Evolutionary conservation across 352 stramenopile genomes (phyloP).

Genomic region (Phytophthora hibernalis): DNA sequence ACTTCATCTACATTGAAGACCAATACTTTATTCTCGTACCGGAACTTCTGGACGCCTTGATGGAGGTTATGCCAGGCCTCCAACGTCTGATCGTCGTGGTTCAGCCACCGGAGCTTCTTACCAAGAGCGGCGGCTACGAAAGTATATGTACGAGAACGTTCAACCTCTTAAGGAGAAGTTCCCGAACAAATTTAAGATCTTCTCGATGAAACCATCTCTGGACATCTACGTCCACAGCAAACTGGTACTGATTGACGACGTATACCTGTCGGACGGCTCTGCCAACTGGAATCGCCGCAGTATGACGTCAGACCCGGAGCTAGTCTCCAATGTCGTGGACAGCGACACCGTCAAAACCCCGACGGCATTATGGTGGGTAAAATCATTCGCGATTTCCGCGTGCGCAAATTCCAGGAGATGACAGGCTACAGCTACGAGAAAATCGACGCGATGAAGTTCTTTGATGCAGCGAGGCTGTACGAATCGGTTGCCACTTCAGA

Average conservation of each 20-base stretch:
- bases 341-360: conserved; percentile 21
- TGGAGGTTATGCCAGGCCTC: conserved; percentile 48
- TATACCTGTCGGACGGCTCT: conserved; percentile 34
- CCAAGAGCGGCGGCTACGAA: conserved; percentile 45
- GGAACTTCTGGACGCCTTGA: conserved; percentile 45
- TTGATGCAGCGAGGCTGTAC: conserved; percentile 45
- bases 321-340: conserved; percentile 58
- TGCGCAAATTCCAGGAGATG: conserved; percentile 70
- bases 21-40: conserved; percentile 70
- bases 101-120: conserved; percentile 35
- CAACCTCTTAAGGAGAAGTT: conserved; percentile 44
- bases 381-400: conserved; percentile 54
- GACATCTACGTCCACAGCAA: conserved; percentile 68
- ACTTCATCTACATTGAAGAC: conserved; percentile 76
- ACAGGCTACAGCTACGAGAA: conserved; percentile 45
- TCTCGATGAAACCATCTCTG: conserved; percentile 38
- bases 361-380: conserved; percentile 42
- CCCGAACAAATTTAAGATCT: conserved; percentile 62
- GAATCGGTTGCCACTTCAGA: conserved; percentile 31
- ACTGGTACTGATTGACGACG: conserved; percentile 44
- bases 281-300: conserved; percentile 71
- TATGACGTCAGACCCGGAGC: conserved; percentile 67
- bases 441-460: conserved; percentile 50
- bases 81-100: conserved; percentile 60
- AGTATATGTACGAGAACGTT: conserved; percentile 58